phyloP scores from a whole-genome alignment of 768 basidiomycete genomes.

The Lactarius hengduanensis region DNA sequence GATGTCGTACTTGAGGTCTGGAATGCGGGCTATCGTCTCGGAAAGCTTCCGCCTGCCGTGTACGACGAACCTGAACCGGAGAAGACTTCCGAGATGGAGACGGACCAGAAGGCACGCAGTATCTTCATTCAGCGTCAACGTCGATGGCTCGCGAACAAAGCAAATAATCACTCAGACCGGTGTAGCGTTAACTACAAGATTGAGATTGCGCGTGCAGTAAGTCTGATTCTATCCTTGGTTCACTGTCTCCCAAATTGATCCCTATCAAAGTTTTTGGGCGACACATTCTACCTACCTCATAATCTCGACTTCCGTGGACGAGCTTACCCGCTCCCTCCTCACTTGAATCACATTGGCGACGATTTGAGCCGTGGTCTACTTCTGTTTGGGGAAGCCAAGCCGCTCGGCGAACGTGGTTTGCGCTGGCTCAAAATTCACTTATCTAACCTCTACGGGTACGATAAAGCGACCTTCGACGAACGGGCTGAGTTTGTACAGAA shows the following conservation, averaged over 20 bases:
- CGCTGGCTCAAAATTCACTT: conserved; percentile 96
- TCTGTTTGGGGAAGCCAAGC: conserved; percentile 74
- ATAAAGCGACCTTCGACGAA: conserved; percentile 93
- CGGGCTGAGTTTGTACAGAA: conserved; percentile 77
- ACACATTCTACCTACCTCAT: conserved; percentile 89
- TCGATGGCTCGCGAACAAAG: conserved; percentile 54
- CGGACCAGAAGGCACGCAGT: conserved; percentile 55
- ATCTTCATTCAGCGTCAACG: conserved; percentile 58
- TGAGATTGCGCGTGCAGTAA: conserved; percentile 88
- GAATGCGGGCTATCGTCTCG: conserved; percentile 81
- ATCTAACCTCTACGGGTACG: conserved; percentile 89
- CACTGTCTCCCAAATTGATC: conserved; percentile 5
- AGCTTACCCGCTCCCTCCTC: conserved; percentile 94
- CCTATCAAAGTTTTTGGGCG: conserved; percentile 68
- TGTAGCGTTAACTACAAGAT: conserved; percentile 96
- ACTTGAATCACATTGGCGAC: conserved; percentile 94
- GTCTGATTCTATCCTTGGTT: conserved; percentile 33
- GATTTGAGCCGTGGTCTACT: conserved; percentile 88
- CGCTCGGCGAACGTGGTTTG: conserved; percentile 80
- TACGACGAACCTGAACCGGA: conserved; percentile 66
- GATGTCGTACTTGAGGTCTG: conserved; percentile 60
- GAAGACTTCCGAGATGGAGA: conserved; percentile 46
- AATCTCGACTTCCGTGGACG: conserved; percentile 98
- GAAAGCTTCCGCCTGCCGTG: conserved; percentile 78
- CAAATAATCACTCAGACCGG: conserved; percentile 85